Evolutionary conservation across 768 basidiomycete species (phyloP).

Genomic region (Lentinula aciculospora): DNA sequence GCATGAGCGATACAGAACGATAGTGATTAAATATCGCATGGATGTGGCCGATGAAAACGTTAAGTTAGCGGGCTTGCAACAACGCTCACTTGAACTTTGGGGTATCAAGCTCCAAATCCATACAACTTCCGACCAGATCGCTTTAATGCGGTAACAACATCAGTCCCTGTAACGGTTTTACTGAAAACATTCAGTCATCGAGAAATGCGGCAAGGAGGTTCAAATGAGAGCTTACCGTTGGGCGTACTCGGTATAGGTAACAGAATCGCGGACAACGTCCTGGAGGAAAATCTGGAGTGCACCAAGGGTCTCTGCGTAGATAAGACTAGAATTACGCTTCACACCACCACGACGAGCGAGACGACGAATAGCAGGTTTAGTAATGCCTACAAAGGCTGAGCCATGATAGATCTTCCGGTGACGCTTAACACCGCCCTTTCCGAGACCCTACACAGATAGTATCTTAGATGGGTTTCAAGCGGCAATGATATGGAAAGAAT

Average conservation of each 20-base stretch:
- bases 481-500: background rate
- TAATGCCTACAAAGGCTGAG: background rate
- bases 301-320: conserved; percentile 5
- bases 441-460: background rate
- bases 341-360: conserved; percentile 8
- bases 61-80: too few relatives aligned
- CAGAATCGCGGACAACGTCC: conserved; percentile 5
- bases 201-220: background rate
- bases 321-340: conserved; percentile 6
- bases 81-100: too few relatives aligned
- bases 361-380: conserved; percentile 7
- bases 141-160: conserved; percentile 6
- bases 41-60: too few relatives aligned
- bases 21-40: too few relatives aligned
- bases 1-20: too few relatives aligned
- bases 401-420: conserved; percentile 6
- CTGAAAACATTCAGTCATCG: background rate
- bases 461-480: background rate
- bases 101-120: conserved; percentile 5
- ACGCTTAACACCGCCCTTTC: conserved; percentile 8
- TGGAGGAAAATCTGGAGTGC: conserved; percentile 6
- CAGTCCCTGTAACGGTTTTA: conserved; percentile 6
- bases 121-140: conserved; percentile 5
- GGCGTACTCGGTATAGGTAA: conserved; percentile 4
- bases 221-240: background rate